These are phyloP conservation scores for Aspergillus aculeatus DNA, from an alignment of 2,329 filamentous ascomycete species.

Conservation along the genomic window DNA sequence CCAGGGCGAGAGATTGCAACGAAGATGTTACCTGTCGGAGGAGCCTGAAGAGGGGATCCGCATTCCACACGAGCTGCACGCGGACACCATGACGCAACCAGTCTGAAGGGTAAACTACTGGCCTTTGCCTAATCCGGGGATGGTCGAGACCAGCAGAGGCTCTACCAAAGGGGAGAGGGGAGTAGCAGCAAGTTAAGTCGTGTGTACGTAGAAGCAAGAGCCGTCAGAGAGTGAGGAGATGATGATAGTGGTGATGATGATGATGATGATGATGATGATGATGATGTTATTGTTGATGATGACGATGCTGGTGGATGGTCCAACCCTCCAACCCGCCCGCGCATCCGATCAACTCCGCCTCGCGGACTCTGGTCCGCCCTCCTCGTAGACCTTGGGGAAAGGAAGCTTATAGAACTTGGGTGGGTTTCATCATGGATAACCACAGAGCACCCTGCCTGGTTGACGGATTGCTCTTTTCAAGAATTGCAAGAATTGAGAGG, in stretches of 20 bases:
- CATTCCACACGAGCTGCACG: neutral
- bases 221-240: no score
- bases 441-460: neutral
- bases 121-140: neutral
- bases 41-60: neutral
- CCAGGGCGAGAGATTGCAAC: neutral
- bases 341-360: neutral
- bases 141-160: neutral
- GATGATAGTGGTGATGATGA: no score
- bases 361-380: neutral
- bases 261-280: no score
- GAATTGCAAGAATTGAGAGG: neutral
- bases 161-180: neutral
- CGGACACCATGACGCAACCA: neutral
- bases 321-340: neutral
- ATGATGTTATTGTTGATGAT: neutral
- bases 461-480: neutral
- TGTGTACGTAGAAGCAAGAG: neutral
- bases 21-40: neutral
- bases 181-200: neutral
- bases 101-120: neutral
- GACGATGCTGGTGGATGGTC: neutral
- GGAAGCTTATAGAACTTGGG: neutral
- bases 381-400: neutral
- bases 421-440: neutral